Base-by-base conservation (phyloP, 495 filamentous ascomycete genomes). In the Lophiostoma macrostomum region DNA sequence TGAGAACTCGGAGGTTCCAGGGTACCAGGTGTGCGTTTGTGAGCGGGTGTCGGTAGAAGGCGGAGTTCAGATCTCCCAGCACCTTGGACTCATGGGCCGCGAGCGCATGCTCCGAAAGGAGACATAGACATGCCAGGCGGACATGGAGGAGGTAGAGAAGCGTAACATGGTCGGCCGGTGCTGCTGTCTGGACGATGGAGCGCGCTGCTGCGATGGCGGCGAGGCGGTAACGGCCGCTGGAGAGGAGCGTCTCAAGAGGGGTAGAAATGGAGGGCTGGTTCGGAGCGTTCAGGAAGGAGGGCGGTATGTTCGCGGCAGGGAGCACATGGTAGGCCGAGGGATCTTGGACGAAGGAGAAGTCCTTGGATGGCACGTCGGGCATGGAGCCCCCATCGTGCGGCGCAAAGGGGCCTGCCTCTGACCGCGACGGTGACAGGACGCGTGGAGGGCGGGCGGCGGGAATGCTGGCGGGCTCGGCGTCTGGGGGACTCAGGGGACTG, bases 51-150 rank as follows among this genome's bases (percentile, higher is more conserved):
- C 72, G 61, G 69, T 90, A 91, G 52, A 78, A 78, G 32, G 77
- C 67, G 7, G 80, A 80, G 58, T 81, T 85, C 25, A 95, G 71
- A 65, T 96, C 93, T 56, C 88, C 85, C 10, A 97, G 75, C 0
- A 80, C 79, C 62, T 89, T 90, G 6, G 85, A 85, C 68, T 98
- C 93, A 61, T 91, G 85, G 0, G 87, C 86, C 2, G 93, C 93
- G 23, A 95, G 73, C 8, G 80, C 64, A 5, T 73, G 69, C 64
- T 87, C 80, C 43, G 82, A 79, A 12, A 82, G 75, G 1, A 96
- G 78, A 19, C 85, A 85, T 5, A 98, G 76, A 53, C 84, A 90
- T n/a, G 87, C 80, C 2, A 96, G 77, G 2, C 93, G 86, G 7
- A 81, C 84, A 71, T 96, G 90, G 29, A 94, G 76, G 18, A 96